Evolutionary conservation across 202 grass and related monocot genomes (phyloP).

Genomic region (Hordeum pubiflorum): DNA sequence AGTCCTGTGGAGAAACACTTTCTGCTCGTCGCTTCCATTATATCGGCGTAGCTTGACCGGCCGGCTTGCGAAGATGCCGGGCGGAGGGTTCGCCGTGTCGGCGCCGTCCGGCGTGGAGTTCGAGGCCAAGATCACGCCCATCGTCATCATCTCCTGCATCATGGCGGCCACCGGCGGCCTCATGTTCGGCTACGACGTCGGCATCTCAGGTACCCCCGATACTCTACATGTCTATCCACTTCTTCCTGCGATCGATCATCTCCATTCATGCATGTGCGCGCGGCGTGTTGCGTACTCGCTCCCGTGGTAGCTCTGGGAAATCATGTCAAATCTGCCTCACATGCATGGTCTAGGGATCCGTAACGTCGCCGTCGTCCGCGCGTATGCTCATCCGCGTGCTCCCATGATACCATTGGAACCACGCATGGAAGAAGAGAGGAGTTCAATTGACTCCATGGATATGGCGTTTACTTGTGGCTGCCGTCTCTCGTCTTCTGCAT

Average conservation of each 20-base stretch:
- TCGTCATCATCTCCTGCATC: constrained; percentile 88
- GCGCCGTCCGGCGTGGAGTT: constrained; percentile 53
- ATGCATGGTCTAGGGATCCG: background rate
- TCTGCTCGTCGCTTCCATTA: background rate
- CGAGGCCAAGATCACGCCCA: constrained; percentile 94
- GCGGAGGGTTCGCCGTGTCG: constrained; percentile 77
- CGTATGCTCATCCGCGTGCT: background rate
- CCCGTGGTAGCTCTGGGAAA: background rate
- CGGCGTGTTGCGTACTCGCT: background rate
- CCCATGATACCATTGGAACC: background rate
- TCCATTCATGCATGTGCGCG: background rate
- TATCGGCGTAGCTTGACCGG: background rate
- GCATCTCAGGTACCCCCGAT: constrained; percentile 53
- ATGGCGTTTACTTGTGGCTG: background rate
- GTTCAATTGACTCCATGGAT: background rate
- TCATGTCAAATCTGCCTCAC: background rate
- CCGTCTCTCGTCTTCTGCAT: background rate
- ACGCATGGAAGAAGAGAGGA: background rate
- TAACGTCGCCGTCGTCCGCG: background rate
- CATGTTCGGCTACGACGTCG: constrained; percentile 97
- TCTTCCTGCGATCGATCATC: background rate
- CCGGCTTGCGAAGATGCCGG: constrained; percentile 44
- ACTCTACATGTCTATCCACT: background rate
- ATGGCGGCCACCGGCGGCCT: constrained; percentile 91
- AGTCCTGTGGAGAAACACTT: background rate